Percentiles rank a stretch among this genome's conserved stretches.
These are phyloP conservation scores for Lactuca sativa DNA, from an alignment of 129 eudicot species.

Conservation along the genomic window DNA sequence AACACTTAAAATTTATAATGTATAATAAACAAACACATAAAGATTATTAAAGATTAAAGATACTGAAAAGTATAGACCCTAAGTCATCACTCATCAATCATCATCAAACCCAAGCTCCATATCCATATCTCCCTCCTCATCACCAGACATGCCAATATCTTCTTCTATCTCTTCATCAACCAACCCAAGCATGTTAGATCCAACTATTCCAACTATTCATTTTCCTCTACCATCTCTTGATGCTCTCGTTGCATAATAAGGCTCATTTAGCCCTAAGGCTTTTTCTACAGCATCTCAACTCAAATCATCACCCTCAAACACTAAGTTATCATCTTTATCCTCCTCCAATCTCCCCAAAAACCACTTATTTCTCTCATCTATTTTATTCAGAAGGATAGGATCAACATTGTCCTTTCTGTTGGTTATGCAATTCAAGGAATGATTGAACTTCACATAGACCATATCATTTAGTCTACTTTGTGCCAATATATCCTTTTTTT, in stretches of 20 bases:
- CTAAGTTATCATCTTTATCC: background rate
- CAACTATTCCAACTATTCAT: too few species aligned
- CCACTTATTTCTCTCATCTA: background rate
- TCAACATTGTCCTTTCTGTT: background rate
- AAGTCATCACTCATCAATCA: background rate
- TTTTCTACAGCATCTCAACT: background rate
- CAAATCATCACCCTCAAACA: background rate
- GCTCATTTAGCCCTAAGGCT: background rate
- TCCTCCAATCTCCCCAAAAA: background rate
- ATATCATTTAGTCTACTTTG: background rate
- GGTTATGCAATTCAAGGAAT: background rate
- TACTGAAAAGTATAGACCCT: too few species aligned
- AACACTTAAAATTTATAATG: too few species aligned
- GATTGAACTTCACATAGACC: background rate
- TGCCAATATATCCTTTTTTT: background rate
- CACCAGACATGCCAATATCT: background rate
- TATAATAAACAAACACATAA: too few species aligned
- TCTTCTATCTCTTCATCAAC: background rate
- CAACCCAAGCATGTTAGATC: background rate
- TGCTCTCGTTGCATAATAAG: background rate
- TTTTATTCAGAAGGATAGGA: background rate
- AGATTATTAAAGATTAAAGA: too few species aligned
- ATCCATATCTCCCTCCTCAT: background rate
- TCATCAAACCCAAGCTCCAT: background rate
- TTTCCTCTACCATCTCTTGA: background rate